Evolutionary conservation across 2,329 filamentous ascomycete genomes (phyloP).

Genomic region (Fusarium sp.): DNA sequence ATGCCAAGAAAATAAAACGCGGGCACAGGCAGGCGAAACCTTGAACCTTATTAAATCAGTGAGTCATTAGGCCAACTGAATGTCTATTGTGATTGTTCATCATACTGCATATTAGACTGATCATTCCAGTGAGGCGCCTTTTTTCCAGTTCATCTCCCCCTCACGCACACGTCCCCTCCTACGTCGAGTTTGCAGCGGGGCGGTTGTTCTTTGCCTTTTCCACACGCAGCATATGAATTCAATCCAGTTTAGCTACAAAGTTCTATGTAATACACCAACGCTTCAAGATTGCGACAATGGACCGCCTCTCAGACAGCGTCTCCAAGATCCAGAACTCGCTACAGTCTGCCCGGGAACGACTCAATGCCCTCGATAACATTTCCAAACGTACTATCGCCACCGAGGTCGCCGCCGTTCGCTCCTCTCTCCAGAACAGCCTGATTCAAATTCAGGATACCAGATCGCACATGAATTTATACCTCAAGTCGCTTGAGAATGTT

Average conservation of each 20-base stretch:
- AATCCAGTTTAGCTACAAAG: too few relatives aligned
- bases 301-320: background rate
- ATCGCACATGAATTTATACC: background rate
- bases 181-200: background rate
- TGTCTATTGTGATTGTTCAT: background rate
- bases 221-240: too few relatives aligned
- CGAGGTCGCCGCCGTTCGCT: background rate
- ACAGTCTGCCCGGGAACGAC: background rate
- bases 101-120: background rate
- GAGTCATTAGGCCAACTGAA: background rate
- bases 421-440: background rate
- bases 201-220: background rate
- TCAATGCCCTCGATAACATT: background rate
- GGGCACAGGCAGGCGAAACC: background rate
- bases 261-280: too few relatives aligned
- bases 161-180: background rate
- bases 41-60: background rate
- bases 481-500: background rate
- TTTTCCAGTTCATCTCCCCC: background rate
- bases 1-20: background rate
- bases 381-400: background rate
- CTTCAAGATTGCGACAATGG: background rate
- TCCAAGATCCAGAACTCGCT: background rate
- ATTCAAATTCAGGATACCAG: background rate
- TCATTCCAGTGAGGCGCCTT: background rate